Base-by-base conservation (phyloP, 345 rosid species). In the Corchorus capsularis region DNA sequence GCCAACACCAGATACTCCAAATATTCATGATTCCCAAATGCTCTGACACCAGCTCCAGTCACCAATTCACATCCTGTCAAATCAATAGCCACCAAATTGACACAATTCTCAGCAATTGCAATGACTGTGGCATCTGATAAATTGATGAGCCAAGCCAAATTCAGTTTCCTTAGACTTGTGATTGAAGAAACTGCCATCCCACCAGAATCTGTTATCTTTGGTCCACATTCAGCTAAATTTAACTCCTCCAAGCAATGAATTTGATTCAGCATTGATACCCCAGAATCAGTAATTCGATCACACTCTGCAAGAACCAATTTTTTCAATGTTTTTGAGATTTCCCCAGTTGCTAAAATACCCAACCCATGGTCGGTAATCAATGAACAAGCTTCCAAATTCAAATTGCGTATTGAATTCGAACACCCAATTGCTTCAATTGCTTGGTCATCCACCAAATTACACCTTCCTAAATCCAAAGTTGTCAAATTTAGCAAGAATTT, bases 211-310 rank as follows among this genome's bases (percentile, higher is more conserved):
- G 88, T 87, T 61, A 85, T 81, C 76, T 73, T 80, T 4, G 77
- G 84, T 1, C 90, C 88, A 54, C 90, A 85, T 8, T 85, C 87
- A 19, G 88, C 84, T 10, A 85, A 79, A 66, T 80, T 83, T 82
- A 87, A 50, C 71, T 80, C 87, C 75, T 87, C 88, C 83, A 87
- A 82, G n/a, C 83, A 82, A 63, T 41, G 43, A 69, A 83, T 78
- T 63, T 50, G 65, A 35, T 2, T 75, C 84, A 87, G 75, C 62
- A 77, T 55, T 2, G 81, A 77, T 67, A 82, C 80, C 19, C 91
- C 85, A 62, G 47, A 63, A 78, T 87, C 86, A 0, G 89, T 80
- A 11, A 85, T 63, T 65, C 82, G 64, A 63, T 79, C 85, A 75
- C 87, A 85, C n/a, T 85, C 86, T 2, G 79, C 79, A 14, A 87